phyloP scores from a whole-genome alignment of 192 early-diverging fungal species.

The Spinellus fusiger region DNA sequence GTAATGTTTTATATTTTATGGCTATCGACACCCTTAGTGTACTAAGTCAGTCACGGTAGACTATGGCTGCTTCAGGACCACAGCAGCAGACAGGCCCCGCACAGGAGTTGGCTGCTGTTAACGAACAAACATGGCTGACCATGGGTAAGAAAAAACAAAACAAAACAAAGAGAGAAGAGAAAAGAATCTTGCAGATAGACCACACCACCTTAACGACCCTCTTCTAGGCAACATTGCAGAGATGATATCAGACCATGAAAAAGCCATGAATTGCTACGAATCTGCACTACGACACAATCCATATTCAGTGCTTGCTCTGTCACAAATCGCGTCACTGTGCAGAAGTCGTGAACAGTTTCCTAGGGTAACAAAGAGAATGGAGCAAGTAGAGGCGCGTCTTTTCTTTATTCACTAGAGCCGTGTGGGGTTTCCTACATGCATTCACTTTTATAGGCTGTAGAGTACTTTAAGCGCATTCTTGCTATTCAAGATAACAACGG shows the following conservation, averaged over 20 bases:
- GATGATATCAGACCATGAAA: constrained; percentile 70
- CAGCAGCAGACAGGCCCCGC: constrained; percentile 18
- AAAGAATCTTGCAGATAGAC: constrained; percentile 4
- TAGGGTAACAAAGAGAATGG: constrained; percentile 39
- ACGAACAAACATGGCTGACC: constrained; percentile 59
- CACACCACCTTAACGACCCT: background rate
- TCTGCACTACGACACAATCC: constrained; percentile 89
- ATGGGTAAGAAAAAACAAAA: constrained; percentile 34
- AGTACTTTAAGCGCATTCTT: constrained; percentile 89
- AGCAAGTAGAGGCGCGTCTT: background rate
- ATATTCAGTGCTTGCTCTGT: constrained; percentile 77
- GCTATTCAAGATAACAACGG: constrained; percentile 78
- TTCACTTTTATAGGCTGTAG: constrained; percentile 59
- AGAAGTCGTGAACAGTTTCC: constrained; percentile 78
- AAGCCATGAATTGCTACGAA: constrained; percentile 85
- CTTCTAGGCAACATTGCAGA: constrained; percentile 34
- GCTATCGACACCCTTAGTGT: no score
- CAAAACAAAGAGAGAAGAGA: constrained; percentile 1
- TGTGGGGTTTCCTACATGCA: background rate
- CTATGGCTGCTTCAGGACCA: background rate
- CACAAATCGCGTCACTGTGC: constrained; percentile 79
- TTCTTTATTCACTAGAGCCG: background rate
- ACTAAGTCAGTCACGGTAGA: no score
- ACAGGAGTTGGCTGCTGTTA: constrained; percentile 45
- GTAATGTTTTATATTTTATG: no score